Base-by-base conservation (phyloP, 2,329 filamentous ascomycete species). In the Blastomyces gilchristii region DNA sequence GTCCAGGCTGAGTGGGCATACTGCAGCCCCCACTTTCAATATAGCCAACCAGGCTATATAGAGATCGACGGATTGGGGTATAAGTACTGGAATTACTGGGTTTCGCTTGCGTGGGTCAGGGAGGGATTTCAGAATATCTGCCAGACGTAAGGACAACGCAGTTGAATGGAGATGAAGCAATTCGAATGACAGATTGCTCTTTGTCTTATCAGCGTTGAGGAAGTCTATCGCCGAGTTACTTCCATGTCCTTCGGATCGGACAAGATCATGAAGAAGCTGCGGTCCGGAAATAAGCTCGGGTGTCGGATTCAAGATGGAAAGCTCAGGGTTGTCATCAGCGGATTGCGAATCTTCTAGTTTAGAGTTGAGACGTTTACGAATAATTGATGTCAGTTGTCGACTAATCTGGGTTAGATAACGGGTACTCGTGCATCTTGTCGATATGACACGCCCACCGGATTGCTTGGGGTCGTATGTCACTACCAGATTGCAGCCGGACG, bases 1-100 rank as follows among this genome's bases (percentile, higher is more conserved):
- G 74, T 96, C 91, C 58, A 89, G 80, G 65, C 88, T 88, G 63
- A 97, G 77, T 0, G 92, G 91, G 67, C 91, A 96, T 69, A 96
- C 96, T 0, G 90, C 90, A 45, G 84, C 89, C 7, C 92, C 92
- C 14, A 86, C 86, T 73, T 92, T 91, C 57, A 96, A 79, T 61
- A 93, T 84, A 3, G 87, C 91, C 54, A 96, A 74, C 65, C 90
- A 83, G 1, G 89, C 81, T 63, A 94, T 81, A 74, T 96, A 96
- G 31, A 97, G 80, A 57, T 87, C 82, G 11, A 87, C 85, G 16
- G 84, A 88, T 75, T 96, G 92, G 1, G 88, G 87, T 18, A 95
- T 75, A 25, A 96, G 81, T 2, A 96, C 77, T 0, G 92, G 91
- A 47, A 96, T 81, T 45, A 96, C 78, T 25, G 63, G 62, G 28